Base-by-base conservation (phyloP, 1,284 basidiomycete species). In the Ustanciosporium gigantosporum region DNA sequence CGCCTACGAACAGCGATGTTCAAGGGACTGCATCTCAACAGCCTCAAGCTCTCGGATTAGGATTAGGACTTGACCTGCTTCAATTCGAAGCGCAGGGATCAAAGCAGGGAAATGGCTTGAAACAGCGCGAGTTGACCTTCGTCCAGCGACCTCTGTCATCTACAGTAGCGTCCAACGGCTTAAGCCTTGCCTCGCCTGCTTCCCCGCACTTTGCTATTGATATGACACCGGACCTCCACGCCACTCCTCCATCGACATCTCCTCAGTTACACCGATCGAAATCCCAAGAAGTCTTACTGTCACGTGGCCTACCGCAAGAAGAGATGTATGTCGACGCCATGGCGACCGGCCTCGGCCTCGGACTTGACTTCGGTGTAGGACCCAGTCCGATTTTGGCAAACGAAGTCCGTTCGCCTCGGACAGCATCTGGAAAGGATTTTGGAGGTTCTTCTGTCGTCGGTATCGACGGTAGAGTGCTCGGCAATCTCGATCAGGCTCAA, bases 161-260 rank as follows among this genome's bases (percentile, higher is more conserved):
- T n/a, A n/a, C n/a, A n/a, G n/a, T n/a, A n/a, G n/a, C n/a, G n/a
- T n/a, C n/a, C n/a, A n/a, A n/a, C n/a, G n/a, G n/a, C n/a, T n/a
- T n/a, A n/a, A n/a, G n/a, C n/a, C n/a, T n/a, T n/a, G n/a, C n/a
- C n/a, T n/a, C n/a, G n/a, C n/a, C n/a, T n/a, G n/a, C n/a, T n/a
- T 62, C 59, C 13, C 60, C 53, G 5, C 53, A 64, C 25, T 46
- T 64, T 1, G 51, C 60, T 19, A 64, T 64, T 35, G 46, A 46
- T n/a, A 64, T 64, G 60, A 48, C 53, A 2, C 53, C 60, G 25
- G 44, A 56, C 3, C 38, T 22, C 8, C 40, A 44, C 3, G 20
- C 43, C 2, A 16, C 46, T 7, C 35, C 31, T 5, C 56, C 41
- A n/a, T 9, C 27, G 11, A 11, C 27, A 9, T 11, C 11, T n/a